A percentile compares a stretch with the other conserved stretches of the same genome.
phyloP scores from a whole-genome alignment of 208 protist genomes.

The Leishmania turanica region DNA sequence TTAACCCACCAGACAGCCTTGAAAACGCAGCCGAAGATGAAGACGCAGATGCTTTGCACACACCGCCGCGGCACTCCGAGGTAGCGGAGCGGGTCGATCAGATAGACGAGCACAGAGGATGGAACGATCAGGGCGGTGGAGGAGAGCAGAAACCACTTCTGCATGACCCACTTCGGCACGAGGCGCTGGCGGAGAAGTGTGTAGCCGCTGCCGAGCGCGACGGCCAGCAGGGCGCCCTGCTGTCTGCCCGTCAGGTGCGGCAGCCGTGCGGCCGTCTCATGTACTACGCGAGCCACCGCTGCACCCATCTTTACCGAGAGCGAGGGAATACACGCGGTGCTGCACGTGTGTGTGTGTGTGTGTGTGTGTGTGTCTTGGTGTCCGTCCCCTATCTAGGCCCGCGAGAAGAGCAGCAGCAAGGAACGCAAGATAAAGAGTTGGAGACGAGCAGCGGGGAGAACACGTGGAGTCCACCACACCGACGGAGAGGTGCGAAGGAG shows the following conservation, averaged over 20 bases:
- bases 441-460: not conserved
- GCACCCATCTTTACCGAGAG: not conserved
- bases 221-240: slow-evolving; percentile 23
- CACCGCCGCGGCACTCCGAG: slow-evolving; percentile 26
- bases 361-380: not conserved
- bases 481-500: not conserved
- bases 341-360: not conserved
- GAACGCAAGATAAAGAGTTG: not conserved
- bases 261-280: not conserved
- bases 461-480: not conserved
- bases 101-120: slow-evolving; percentile 29
- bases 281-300: not conserved
- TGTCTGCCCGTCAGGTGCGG: slow-evolving; percentile 7
- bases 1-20: slow-evolving; percentile 35
- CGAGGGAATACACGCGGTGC: not conserved
- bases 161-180: slow-evolving; percentile 43
- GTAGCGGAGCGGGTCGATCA: slow-evolving; percentile 36
- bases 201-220: slow-evolving; percentile 36
- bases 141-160: slow-evolving; percentile 44
- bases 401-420: not conserved
- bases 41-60: slow-evolving; percentile 37
- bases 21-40: slow-evolving; percentile 38
- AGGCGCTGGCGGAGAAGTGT: slow-evolving; percentile 34
- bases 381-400: not conserved
- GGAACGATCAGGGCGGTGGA: slow-evolving; percentile 37